Conservation (phyloP, 2,329 filamentous ascomycete genomes). For the Acarospora socialis region DNA sequence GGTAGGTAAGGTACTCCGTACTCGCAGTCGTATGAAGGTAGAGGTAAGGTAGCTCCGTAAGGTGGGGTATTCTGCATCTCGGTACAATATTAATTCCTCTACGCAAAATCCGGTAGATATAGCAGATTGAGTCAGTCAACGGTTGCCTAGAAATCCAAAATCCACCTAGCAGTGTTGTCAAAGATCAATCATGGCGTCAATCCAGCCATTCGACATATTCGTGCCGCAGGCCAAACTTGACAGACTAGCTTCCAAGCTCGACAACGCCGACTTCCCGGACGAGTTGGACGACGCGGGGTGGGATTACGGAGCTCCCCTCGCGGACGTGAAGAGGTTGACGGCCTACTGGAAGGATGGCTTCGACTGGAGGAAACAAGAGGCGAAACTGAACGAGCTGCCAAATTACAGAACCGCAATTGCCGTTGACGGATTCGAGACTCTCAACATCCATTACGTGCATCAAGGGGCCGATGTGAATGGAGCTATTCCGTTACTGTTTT, state of each 20-base stretch:
- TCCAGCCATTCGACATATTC: conserved; percentile 20
- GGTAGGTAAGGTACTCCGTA: too few relatives aligned
- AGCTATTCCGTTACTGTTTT: conserved; percentile 14
- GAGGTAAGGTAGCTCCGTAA: too few relatives aligned
- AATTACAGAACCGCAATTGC: conserved; percentile 24
- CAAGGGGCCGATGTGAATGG: conserved; percentile 13
- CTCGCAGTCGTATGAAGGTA: too few relatives aligned
- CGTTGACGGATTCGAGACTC: conserved; percentile 24
- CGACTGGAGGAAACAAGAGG: conserved; percentile 25
- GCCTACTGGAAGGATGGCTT: conserved; percentile 24
- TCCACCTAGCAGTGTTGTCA: too few relatives aligned
- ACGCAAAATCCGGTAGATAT: too few relatives aligned
- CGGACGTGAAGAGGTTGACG: conserved; percentile 23
- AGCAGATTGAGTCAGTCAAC: too few relatives aligned
- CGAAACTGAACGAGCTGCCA: conserved; percentile 23
- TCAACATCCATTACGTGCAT: conserved; percentile 28
- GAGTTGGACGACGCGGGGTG: conserved; percentile 27
- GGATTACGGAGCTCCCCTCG: conserved; percentile 26
- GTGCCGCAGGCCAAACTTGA: conserved; percentile 21
- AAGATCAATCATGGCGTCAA: conserved; percentile 9
- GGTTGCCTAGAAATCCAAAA: too few relatives aligned
- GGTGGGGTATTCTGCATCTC: too few relatives aligned
- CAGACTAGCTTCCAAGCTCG: conserved; percentile 23
- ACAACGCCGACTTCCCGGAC: conserved; percentile 25
- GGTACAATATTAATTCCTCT: too few relatives aligned